These are phyloP conservation scores for Russula dissimulans DNA, from an alignment of 768 basidiomycete genomes.

Conservation along the genomic window DNA sequence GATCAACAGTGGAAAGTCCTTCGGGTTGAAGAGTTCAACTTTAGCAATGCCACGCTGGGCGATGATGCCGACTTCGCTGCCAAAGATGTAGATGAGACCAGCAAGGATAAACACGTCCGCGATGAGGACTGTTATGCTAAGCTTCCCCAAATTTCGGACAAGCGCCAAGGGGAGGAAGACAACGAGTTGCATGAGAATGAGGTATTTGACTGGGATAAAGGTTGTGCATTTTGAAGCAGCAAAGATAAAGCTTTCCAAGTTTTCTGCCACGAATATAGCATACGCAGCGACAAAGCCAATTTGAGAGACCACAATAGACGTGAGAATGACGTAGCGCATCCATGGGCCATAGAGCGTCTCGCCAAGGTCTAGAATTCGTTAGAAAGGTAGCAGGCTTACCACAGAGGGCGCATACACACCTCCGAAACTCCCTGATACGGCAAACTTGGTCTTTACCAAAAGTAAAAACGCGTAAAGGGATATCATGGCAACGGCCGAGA, in stretches of 20 bases:
- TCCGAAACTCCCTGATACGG: conserved; percentile 88
- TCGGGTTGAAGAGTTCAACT: conserved; percentile 78
- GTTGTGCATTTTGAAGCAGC: conserved; percentile 70
- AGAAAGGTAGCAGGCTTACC: neutral
- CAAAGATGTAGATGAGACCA: conserved; percentile 78
- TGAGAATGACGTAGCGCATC: conserved; percentile 86
- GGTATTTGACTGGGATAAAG: conserved; percentile 59
- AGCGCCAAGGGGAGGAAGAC: conserved; percentile 87
- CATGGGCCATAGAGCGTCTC: conserved; percentile 84
- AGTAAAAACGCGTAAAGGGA: conserved; percentile 92
- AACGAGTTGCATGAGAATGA: conserved; percentile 75
- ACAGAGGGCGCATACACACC: conserved; percentile 35
- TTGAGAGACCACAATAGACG: conserved; percentile 83
- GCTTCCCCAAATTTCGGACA: conserved; percentile 88
- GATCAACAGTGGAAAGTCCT: conserved; percentile 85
- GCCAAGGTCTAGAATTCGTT: conserved; percentile 63
- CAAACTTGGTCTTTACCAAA: conserved; percentile 77
- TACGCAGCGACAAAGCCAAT: conserved; percentile 86
- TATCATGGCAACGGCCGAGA: conserved; percentile 73
- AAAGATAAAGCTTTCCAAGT: conserved; percentile 78
- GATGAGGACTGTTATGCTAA: conserved; percentile 83
- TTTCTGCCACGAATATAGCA: conserved; percentile 92
- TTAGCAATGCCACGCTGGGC: conserved; percentile 62
- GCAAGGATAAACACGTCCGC: conserved; percentile 94
- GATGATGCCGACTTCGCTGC: conserved; percentile 72